Conservation (phyloP, 495 filamentous ascomycete species). For the Thermothielavioides terrestris region DNA sequence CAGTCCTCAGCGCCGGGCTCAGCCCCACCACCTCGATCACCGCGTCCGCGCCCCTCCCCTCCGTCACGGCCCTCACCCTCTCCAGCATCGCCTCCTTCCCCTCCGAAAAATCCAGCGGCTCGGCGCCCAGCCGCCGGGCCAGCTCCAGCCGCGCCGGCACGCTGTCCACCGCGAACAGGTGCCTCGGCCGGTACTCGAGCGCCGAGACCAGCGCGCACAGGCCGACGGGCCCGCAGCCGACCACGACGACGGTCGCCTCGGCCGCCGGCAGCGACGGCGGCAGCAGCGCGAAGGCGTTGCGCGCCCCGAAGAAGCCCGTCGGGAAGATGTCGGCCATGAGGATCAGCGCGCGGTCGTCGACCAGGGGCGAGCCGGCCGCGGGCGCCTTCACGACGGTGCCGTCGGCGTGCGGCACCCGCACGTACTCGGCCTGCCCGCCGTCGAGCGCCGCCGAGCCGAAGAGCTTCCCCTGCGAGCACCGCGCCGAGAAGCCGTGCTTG, state of each 20-base stretch:
- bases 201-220: conserved; percentile 82
- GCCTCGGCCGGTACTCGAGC: conserved; percentile 67
- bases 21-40: conserved; percentile 89
- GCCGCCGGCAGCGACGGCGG: conserved; percentile 44
- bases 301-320: conserved; percentile 85
- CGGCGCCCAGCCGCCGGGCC: conserved; percentile 70
- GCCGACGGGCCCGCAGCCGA: conserved; percentile 86
- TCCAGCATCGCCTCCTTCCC: conserved; percentile 57
- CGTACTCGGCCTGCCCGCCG: conserved; percentile 86
- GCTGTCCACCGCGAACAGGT: conserved; percentile 79
- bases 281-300: conserved; percentile 66
- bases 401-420: conserved; percentile 79
- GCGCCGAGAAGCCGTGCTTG: conserved; percentile 67
- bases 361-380: too few relatives aligned
- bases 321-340: conserved; percentile 85
- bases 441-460: conserved; percentile 70
- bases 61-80: conserved; percentile 67
- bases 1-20: conserved; percentile 72
- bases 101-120: conserved; percentile 71
- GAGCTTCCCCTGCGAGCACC: conserved; percentile 65
- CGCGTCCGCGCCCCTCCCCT: conserved; percentile 80
- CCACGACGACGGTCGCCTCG: conserved; percentile 67
- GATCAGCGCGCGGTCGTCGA: conserved; percentile 71
- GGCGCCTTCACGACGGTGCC: conserved; percentile 73
- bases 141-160: conserved; percentile 69